phyloP scores from a whole-genome alignment of 83 land plant genomes.

The Picea mariana region DNA sequence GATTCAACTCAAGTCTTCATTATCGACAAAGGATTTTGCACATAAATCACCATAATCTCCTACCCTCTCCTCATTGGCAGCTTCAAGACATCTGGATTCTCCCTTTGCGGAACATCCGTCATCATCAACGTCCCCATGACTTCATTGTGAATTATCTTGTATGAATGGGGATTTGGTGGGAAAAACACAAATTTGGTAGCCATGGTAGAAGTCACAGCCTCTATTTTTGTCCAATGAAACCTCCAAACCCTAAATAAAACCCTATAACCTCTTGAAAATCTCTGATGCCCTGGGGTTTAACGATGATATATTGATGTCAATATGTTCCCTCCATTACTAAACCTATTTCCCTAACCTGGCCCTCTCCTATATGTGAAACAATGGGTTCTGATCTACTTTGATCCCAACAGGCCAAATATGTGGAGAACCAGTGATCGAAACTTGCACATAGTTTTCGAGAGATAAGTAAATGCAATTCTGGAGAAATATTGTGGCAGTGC shows the following conservation, averaged over 20 bases:
- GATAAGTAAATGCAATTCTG: background rate
- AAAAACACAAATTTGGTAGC: conserved; percentile 69
- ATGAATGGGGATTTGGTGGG: conserved; percentile 64
- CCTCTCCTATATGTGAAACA: background rate
- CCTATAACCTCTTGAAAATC: background rate
- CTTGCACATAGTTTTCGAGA: background rate
- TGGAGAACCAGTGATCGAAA: background rate
- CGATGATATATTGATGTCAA: too few species aligned
- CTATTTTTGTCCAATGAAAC: conserved; percentile 15
- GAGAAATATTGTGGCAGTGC: background rate
- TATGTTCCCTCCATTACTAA: background rate
- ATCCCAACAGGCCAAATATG: too few species aligned
- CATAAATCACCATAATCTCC: conserved; percentile 54
- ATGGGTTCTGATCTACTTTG: background rate
- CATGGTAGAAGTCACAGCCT: conserved; percentile 55
- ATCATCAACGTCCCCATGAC: conserved; percentile 26
- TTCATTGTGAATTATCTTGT: conserved; percentile 29
- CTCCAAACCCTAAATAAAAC: background rate
- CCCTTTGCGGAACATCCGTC: conserved; percentile 33
- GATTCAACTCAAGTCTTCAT: too few species aligned
- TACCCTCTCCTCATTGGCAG: conserved; percentile 46
- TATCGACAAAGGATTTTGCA: conserved; percentile 44
- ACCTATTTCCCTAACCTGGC: background rate
- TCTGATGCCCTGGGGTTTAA: background rate
- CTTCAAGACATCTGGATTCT: conserved; percentile 50